phyloP scores from a whole-genome alignment of 2,329 filamentous ascomycete species.

The Shiraia bambusicola region DNA sequence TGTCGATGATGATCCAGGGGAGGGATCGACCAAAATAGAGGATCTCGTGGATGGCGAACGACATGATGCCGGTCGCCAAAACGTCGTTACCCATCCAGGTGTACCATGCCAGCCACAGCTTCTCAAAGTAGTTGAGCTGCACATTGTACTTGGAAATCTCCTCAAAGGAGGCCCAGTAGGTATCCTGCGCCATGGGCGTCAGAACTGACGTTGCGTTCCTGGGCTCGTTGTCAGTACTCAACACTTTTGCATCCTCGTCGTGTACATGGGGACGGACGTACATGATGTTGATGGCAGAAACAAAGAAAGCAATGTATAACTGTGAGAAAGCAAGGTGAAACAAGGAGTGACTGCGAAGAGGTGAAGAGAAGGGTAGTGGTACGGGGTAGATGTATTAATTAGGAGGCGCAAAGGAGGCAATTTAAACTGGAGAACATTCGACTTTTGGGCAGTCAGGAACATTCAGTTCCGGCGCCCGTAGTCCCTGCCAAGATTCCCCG shows the following conservation, averaged over 20 bases:
- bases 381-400: conserved; percentile 20
- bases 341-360: conserved; percentile 18
- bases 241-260: conserved; percentile 13
- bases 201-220: conserved; percentile 42
- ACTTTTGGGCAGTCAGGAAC: conserved; percentile 30
- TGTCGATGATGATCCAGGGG: conserved; percentile 91
- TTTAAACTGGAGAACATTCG: conserved; percentile 33
- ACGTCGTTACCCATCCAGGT: conserved; percentile 97
- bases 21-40: conserved; percentile 92
- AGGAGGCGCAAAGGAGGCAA: conserved; percentile 28
- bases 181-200: conserved; percentile 50
- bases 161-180: conserved; percentile 67
- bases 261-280: conserved; percentile 15
- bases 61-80: conserved; percentile 95
- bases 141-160: conserved; percentile 73
- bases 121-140: conserved; percentile 81
- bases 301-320: conserved; percentile 6
- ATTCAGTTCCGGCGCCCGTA: conserved; percentile 22
- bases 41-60: conserved; percentile 89
- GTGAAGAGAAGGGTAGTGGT: conserved; percentile 10
- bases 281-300: conserved; percentile 25
- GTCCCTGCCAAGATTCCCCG: conserved; percentile 16
- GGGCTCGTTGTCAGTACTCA: conserved; percentile 19
- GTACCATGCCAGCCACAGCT: conserved; percentile 94
- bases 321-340: conserved; percentile 2